phyloP scores from a whole-genome alignment of 768 basidiomycete genomes.

The Boletus tomentosulus region DNA sequence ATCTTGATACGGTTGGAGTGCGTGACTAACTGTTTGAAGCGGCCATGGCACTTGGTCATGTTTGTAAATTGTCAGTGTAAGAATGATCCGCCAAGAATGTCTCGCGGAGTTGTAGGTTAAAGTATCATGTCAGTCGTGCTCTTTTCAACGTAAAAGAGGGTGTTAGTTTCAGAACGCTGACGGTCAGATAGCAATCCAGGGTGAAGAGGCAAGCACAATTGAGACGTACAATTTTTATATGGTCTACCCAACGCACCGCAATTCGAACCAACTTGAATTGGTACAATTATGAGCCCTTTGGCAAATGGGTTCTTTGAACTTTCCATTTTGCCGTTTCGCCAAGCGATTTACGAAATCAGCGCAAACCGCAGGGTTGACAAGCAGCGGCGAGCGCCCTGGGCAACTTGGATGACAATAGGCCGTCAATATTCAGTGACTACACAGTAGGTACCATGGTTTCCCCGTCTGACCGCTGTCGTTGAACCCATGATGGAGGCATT shows the following conservation, averaged over 20 bases:
- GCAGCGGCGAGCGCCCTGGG: too few relatives aligned
- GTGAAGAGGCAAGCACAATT: neutral
- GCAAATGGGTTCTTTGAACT: neutral
- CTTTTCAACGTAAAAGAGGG: neutral
- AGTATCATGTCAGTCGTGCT: neutral
- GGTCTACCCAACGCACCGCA: too few relatives aligned
- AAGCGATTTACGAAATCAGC: neutral
- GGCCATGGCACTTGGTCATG: neutral
- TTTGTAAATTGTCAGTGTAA: neutral
- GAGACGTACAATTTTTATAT: neutral
- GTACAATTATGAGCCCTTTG: too few relatives aligned
- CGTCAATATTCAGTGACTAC: too few relatives aligned
- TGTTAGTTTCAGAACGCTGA: neutral
- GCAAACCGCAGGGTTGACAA: neutral
- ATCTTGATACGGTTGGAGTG: neutral
- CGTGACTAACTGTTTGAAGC: slow-evolving; percentile 4
- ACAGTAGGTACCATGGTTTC: too few relatives aligned
- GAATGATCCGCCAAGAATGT: neutral
- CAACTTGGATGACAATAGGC: too few relatives aligned
- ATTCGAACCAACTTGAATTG: too few relatives aligned
- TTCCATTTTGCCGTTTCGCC: neutral
- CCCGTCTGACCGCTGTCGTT: too few relatives aligned
- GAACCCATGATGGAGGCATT: too few relatives aligned
- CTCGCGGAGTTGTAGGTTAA: neutral
- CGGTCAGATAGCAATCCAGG: neutral